Conservation (phyloP, 2,329 filamentous ascomycete species). For the Trichophyton benhamiae region DNA sequence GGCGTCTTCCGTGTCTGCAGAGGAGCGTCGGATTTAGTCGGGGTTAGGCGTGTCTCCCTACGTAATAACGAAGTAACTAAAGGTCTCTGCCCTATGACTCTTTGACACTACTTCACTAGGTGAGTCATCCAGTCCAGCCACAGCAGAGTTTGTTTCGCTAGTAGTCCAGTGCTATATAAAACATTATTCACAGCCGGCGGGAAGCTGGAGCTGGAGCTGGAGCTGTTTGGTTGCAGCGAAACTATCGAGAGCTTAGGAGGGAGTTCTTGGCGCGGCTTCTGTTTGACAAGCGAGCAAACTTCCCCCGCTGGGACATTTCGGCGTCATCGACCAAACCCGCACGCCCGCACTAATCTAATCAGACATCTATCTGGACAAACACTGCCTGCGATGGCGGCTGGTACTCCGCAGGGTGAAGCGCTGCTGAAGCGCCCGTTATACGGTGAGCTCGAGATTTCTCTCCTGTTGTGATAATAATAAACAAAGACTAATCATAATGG, state of each 20-base stretch:
- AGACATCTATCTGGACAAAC: background rate
- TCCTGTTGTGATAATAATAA: background rate
- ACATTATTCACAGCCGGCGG: too few species aligned
- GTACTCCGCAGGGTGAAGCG: slow-evolving; percentile 21
- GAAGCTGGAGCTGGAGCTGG: too few species aligned
- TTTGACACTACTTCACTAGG: too few species aligned
- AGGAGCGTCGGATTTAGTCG: background rate
- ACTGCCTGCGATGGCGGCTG: slow-evolving; percentile 9
- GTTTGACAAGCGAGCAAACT: too few species aligned
- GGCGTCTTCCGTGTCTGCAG: background rate
- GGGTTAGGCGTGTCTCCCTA: background rate
- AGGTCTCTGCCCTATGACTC: too few species aligned
- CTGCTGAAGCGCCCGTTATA: slow-evolving; percentile 40
- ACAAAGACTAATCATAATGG: background rate
- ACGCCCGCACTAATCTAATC: background rate
- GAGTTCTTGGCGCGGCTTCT: too few species aligned
- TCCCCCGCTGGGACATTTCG: too few species aligned
- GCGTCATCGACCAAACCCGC: background rate
- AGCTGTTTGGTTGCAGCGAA: too few species aligned
- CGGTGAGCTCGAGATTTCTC: slow-evolving; percentile 23
- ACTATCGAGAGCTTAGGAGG: too few species aligned
- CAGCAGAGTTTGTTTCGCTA: too few species aligned
- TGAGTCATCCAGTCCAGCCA: too few species aligned
- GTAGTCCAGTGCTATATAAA: too few species aligned
- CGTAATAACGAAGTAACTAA: background rate